Conservation (phyloP, 2,329 filamentous ascomycete species). For the Diaporthe nobilis region DNA sequence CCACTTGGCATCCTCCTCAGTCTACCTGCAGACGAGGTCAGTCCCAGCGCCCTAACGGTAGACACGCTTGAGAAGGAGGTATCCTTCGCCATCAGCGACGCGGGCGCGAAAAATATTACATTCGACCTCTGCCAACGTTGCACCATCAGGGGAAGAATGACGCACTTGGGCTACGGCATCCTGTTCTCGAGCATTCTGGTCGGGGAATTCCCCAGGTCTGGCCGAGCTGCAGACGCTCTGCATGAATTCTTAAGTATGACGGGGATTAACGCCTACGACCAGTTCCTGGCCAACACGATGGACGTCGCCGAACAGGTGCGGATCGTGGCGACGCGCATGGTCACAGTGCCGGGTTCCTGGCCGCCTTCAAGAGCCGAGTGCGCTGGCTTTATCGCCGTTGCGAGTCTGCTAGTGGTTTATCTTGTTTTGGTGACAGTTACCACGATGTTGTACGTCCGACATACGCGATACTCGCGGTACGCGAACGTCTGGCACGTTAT, state of each 20-base stretch:
- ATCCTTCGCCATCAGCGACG: too few relatives aligned
- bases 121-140: too few relatives aligned
- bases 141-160: too few relatives aligned
- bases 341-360: slow-evolving; percentile 9
- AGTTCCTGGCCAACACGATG: slow-evolving; percentile 12
- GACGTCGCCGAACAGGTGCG: slow-evolving; percentile 11
- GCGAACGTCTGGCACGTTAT: slow-evolving; percentile 31
- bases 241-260: background rate
- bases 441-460: background rate
- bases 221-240: slow-evolving; percentile 29
- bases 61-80: too few relatives aligned
- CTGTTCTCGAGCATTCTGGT: background rate
- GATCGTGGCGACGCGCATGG: background rate
- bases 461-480: slow-evolving; percentile 20
- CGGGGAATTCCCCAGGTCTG: background rate
- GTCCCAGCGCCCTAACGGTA: too few relatives aligned
- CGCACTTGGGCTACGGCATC: too few relatives aligned
- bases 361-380: background rate
- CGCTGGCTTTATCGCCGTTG: slow-evolving; percentile 17
- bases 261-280: slow-evolving; percentile 9
- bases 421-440: background rate
- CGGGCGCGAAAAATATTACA: too few relatives aligned
- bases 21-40: too few relatives aligned
- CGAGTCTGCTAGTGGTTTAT: slow-evolving; percentile 1
- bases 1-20: too few relatives aligned